phyloP scores from a whole-genome alignment of 2,329 filamentous ascomycete genomes.

The Cercospora sp. region DNA sequence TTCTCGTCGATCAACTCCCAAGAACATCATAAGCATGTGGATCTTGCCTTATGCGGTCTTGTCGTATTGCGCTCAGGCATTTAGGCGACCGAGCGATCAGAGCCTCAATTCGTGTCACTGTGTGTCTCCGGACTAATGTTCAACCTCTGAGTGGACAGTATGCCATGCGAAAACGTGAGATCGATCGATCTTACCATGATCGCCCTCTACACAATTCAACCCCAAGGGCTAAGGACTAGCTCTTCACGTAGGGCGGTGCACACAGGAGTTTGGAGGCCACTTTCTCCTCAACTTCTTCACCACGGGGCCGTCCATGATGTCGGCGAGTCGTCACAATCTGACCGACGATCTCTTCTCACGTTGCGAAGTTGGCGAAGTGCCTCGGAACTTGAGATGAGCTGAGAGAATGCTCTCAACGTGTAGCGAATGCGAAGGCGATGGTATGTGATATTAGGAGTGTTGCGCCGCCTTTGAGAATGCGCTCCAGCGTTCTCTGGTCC shows the following conservation, averaged over 20 bases:
- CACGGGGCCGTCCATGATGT: conserved; percentile 1
- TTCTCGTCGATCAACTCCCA: neutral
- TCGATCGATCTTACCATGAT: neutral
- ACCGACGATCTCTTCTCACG: neutral
- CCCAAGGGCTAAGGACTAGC: neutral
- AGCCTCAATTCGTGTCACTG: neutral
- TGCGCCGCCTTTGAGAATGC: neutral
- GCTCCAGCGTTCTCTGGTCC: neutral
- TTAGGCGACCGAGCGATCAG: neutral
- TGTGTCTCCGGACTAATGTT: neutral
- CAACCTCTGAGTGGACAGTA: neutral
- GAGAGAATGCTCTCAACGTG: conserved; percentile 2
- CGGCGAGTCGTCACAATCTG: conserved; percentile 4
- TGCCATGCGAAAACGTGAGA: neutral
- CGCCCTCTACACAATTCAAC: neutral
- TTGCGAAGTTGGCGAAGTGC: neutral
- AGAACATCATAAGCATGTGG: neutral
- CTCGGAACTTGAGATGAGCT: neutral
- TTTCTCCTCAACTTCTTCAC: neutral
- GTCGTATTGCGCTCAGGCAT: neutral
- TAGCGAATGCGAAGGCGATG: neutral
- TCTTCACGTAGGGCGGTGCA: neutral
- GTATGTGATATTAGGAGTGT: neutral
- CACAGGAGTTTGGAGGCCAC: neutral
- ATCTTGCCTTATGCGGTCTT: neutral